Base-by-base conservation (phyloP, 2,329 filamentous ascomycete genomes). In the Xylariaceae sp. region DNA sequence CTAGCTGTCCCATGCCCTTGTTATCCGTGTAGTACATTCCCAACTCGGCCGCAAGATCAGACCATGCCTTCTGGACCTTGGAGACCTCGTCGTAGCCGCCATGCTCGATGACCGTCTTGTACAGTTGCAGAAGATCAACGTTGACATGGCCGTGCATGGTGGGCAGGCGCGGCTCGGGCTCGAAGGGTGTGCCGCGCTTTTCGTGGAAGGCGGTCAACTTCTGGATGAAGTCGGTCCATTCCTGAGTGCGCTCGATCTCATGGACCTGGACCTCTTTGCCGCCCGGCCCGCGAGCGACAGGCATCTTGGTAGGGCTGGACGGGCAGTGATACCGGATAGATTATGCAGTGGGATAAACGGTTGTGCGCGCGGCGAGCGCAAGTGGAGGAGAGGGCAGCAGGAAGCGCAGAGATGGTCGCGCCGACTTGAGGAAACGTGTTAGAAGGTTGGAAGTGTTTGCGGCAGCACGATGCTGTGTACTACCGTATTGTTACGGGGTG, bases 81-180 rank as follows among this genome's bases (percentile, higher is more conserved):
- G 82, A 91, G 68, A 93, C 83, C 67, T 87, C 86, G 71, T 96
- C 91, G 69, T 96, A 96, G 53, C 91, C 91, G 48, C 91, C 91
- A 62, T 86, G 84, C 18, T 81, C 81, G 48, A 88, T 80, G 16
- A 96, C 88, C 60, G 85, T 80, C 57, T 88, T 87, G 76, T 90
- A 96, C 31, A 95, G 80, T 64, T 88, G 87, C 66, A 86, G 76
- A 28, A 96, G 77, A 65, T 96, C 88, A 55, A 96, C 80, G 58
- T 87, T 84, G 54, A 85, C 85, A 60, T 81, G 80, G 55, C 89
- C 90, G 62, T 95, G 84, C 72, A 89, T 91, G 47, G 90, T 67
- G 49, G 62, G 64, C 9, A 69, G 62, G 40, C 65, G 58, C 76
- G 85, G 90, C 68, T 92, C 87, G 31, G 86, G 79, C 55, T 95